phyloP scores from a whole-genome alignment of 345 rosid genomes.

The Garcia nutans region DNA sequence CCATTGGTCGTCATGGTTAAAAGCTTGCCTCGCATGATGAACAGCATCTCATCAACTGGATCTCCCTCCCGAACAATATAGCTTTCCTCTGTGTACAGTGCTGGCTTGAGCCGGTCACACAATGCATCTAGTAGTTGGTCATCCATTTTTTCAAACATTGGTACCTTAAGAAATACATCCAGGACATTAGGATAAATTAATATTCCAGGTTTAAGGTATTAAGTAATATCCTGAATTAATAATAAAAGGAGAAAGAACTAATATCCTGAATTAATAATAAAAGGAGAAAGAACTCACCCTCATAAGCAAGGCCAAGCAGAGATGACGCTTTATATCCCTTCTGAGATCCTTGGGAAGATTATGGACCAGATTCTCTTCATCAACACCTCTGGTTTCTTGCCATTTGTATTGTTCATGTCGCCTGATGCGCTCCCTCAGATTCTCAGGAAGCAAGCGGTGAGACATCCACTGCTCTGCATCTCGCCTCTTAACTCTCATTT shows the following conservation, averaged over 20 bases:
- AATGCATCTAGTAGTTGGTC: slow-evolving; percentile 80
- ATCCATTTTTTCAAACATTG: slow-evolving; percentile 82
- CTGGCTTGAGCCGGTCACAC: slow-evolving; percentile 85
- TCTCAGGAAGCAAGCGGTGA: slow-evolving; percentile 28
- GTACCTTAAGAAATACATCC: slow-evolving; percentile 50
- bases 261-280: neutral
- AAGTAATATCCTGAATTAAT: neutral
- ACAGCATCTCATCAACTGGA: slow-evolving; percentile 88
- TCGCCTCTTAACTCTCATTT: slow-evolving; percentile 34
- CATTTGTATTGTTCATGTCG: slow-evolving; percentile 33
- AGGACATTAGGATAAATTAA: neutral
- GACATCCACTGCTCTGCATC: slow-evolving; percentile 38
- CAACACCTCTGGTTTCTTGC: slow-evolving; percentile 39
- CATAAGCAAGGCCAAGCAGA: slow-evolving; percentile 36
- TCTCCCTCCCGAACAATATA: slow-evolving; percentile 86
- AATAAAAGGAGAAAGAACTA: too few relatives aligned
- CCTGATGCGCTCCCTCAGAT: slow-evolving; percentile 32
- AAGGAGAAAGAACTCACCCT: slow-evolving; percentile 22
- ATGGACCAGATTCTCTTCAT: slow-evolving; percentile 27
- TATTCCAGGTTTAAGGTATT: neutral
- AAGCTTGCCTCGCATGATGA: slow-evolving; percentile 88
- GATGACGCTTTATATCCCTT: slow-evolving; percentile 32
- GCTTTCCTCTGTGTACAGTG: slow-evolving; percentile 81
- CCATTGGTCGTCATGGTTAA: slow-evolving; percentile 68
- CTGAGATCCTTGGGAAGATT: slow-evolving; percentile 33